Evolutionary conservation across 2,329 filamentous ascomycete species (phyloP), one percentile per base, ranked within the genome.

Genomic region (Westerdykella sp.): DNA sequence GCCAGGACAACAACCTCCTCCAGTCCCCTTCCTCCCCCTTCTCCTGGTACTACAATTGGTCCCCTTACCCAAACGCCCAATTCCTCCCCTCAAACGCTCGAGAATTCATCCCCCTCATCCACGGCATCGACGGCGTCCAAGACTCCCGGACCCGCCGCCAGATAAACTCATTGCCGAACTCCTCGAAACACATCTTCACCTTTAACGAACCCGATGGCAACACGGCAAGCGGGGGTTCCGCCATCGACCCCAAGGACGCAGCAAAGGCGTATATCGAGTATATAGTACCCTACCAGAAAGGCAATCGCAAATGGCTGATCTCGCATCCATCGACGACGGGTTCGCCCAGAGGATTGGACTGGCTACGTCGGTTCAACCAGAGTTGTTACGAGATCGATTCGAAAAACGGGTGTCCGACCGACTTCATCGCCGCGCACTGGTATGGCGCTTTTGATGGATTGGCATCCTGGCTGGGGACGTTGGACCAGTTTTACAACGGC

Each of bases 21-120:
- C 88, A 84, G 78, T 70, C 16, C 39, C 63, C 71, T 35, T 78
- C 74, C 30, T 79, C 77, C 6, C 79, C 81, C 35, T 63, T 93
- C 40, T 82, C 79, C 2, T 93, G 87, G 87, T 93, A 93, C 73
- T 93, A 91, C 74, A 91, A 90, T 69, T 93, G 89, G 68, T 69
- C 69, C 15, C 63, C 74, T 12, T 66, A 68, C 72, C 39, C 65
- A 62, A 16, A 83, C 81, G 4, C 76, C 77, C 68, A 70, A 35
- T 80, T 76, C 56, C 56, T 68, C 18, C 62, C 65, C 56, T 6
- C 55, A 69, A 0, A 69, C 65, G 60, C 54, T 2, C 79, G 91
- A 48, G 77, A 87, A 62, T 93, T 88, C 62, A 78, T 90, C 1
- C 87, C 87, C 35, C 87, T 90, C 83, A 78, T 90, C 46, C 90